These are phyloP conservation scores for Coemansia sp. DNA, from an alignment of 192 early-diverging fungal species.

Conservation along the genomic window DNA sequence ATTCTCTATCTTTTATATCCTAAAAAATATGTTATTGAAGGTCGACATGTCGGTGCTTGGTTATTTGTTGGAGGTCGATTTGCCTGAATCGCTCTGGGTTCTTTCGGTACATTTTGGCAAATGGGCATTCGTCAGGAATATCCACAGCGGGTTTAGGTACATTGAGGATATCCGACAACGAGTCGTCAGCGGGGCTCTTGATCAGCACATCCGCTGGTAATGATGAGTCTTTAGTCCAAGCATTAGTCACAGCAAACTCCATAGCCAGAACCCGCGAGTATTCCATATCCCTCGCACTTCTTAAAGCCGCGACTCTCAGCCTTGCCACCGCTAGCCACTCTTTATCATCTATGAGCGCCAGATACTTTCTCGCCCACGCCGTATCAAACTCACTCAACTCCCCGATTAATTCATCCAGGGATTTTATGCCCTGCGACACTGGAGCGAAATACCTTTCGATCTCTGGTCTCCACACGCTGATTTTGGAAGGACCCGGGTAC, in stretches of 20 bases:
- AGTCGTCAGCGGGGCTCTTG: background rate
- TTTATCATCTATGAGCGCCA: background rate
- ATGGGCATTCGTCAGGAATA: conserved; percentile 47
- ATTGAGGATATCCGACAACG: conserved; percentile 7
- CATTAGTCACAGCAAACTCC: conserved; percentile 25
- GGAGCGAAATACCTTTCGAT: conserved; percentile 40
- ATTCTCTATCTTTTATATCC: conserved; percentile 8
- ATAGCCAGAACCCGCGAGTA: conserved; percentile 36
- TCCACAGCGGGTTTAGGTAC: conserved; percentile 4
- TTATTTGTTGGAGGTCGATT: conserved; percentile 35
- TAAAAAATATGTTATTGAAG: conserved; percentile 10
- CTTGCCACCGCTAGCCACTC: conserved; percentile 6
- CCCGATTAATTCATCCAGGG: conserved; percentile 12
- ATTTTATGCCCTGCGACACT: conserved; percentile 6
- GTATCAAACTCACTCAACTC: conserved; percentile 10
- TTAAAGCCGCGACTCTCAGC: conserved; percentile 35
- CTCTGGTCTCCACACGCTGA: conserved; percentile 39
- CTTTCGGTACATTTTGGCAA: conserved; percentile 53
- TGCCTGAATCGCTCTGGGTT: conserved; percentile 46
- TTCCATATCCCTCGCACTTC: conserved; percentile 15
- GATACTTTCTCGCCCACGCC: conserved; percentile 35
- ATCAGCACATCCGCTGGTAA: background rate
- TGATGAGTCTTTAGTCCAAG: conserved; percentile 16
- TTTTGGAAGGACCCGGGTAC: conserved; percentile 45
- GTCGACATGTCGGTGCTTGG: conserved; percentile 28